phyloP scores from a whole-genome alignment of 2,329 filamentous ascomycete species.

The Pseudogymnoascus sp. region DNA sequence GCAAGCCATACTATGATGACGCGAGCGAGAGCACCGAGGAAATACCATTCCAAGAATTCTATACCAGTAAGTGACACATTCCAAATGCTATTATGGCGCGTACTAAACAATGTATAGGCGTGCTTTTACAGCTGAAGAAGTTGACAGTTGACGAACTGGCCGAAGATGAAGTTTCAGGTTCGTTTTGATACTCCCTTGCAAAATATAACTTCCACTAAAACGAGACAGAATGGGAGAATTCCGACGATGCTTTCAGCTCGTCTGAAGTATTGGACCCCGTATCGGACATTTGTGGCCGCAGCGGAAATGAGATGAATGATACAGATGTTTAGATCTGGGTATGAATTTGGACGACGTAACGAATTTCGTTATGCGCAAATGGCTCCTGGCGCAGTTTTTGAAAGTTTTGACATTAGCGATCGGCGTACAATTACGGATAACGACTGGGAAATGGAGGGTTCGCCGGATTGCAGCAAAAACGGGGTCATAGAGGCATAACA shows the following conservation, averaged over 20 bases:
- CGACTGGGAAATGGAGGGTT: not conserved
- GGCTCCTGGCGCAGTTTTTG: constrained; percentile 4
- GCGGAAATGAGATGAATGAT: constrained; percentile 36
- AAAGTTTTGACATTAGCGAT: constrained; percentile 5
- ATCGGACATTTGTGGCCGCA: constrained; percentile 39
- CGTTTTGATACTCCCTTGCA: constrained; percentile 10
- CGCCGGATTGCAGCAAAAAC: constrained; percentile 7
- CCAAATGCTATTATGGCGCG: not conserved
- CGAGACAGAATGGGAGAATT: constrained; percentile 27
- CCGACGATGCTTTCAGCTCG: constrained; percentile 21
- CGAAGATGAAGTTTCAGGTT: constrained; percentile 34
- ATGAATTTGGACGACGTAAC: constrained; percentile 3
- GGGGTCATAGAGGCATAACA: constrained; percentile 5
- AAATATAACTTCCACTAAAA: constrained; percentile 10
- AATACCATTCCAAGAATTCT: constrained; percentile 8
- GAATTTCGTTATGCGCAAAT: not conserved
- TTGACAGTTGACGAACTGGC: constrained; percentile 29
- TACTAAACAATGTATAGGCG: constrained; percentile 21
- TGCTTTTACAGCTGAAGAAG: constrained; percentile 24
- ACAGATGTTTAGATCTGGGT: constrained; percentile 21
- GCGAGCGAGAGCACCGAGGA: constrained; percentile 19
- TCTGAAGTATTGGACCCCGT: constrained; percentile 48
- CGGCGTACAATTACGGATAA: constrained; percentile 8
- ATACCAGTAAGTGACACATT: constrained; percentile 21
- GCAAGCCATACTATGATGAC: constrained; percentile 20